These are phyloP conservation scores for Malassezia caprae DNA, from an alignment of 1,284 basidiomycete genomes.

Conservation along the genomic window DNA sequence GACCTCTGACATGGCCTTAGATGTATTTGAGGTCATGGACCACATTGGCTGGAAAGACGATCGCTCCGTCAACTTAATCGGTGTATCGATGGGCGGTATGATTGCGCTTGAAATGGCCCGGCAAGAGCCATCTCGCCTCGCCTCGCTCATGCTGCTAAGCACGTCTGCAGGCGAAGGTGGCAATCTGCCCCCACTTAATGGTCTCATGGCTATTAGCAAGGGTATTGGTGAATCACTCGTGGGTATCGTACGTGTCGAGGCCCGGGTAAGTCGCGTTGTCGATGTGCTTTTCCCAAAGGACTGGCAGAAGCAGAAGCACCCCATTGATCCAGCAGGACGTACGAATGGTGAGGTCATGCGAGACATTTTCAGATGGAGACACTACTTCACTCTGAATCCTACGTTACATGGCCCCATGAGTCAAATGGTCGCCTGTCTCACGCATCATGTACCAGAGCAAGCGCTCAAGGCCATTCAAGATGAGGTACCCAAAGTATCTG, in stretches of 20 bases:
- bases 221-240: constrained; percentile 1
- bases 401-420: constrained; percentile 59
- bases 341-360: constrained; percentile 28
- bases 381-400: constrained; percentile 57
- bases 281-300: constrained; percentile 59
- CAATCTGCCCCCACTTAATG: constrained; percentile 20
- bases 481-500: constrained; percentile 56
- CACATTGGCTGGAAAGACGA: constrained; percentile 62
- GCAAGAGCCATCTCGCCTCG: constrained; percentile 20
- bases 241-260: constrained; percentile 52
- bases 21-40: constrained; percentile 59
- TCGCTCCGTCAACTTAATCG: constrained; percentile 62
- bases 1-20: constrained; percentile 68
- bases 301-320: constrained; percentile 52
- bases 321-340: constrained; percentile 15
- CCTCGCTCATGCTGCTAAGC: constrained; percentile 30
- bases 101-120: constrained; percentile 54
- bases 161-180: constrained; percentile 30
- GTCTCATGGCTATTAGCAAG: constrained; percentile 48
- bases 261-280: constrained; percentile 55
- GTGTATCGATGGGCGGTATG: constrained; percentile 75
- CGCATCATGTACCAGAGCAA: constrained; percentile 58
- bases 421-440: constrained; percentile 64
- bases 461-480: constrained; percentile 56
- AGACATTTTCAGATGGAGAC: constrained; percentile 53